Conservation (phyloP, 1,284 basidiomycete genomes). For the Coniferiporia sulphurascens region DNA sequence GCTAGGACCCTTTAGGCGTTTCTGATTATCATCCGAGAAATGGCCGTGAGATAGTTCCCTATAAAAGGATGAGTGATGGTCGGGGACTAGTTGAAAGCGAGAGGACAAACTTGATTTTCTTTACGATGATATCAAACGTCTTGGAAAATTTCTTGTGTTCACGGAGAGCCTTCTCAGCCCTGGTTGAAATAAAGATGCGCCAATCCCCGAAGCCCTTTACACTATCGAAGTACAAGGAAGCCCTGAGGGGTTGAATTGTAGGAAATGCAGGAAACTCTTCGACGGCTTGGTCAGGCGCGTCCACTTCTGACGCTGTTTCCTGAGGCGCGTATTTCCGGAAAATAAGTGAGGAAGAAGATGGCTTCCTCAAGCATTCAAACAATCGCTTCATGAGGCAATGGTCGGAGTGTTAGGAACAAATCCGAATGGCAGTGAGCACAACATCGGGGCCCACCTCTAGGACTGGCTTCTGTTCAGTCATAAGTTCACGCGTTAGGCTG, state of each 20-base stretch:
- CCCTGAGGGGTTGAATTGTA: slow-evolving; percentile 44
- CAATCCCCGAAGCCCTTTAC: slow-evolving; percentile 50
- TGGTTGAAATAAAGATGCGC: slow-evolving; percentile 43
- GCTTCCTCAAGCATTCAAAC: neutral
- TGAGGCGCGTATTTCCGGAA: neutral
- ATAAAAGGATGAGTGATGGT: neutral
- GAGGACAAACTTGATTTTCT: slow-evolving; percentile 50
- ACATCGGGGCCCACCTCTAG: slow-evolving; percentile 26
- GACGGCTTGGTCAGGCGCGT: slow-evolving; percentile 15
- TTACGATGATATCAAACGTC: slow-evolving; percentile 44
- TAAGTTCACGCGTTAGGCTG: slow-evolving; percentile 22
- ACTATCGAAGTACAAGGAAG: slow-evolving; percentile 30
- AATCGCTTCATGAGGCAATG: neutral
- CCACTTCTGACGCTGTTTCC: neutral
- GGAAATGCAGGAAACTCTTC: slow-evolving; percentile 31
- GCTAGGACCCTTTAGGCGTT: slow-evolving; percentile 44
- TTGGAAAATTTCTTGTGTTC: slow-evolving; percentile 36
- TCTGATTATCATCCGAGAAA: slow-evolving; percentile 66
- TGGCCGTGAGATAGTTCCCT: slow-evolving; percentile 63
- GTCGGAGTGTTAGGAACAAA: neutral
- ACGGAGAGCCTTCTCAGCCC: slow-evolving; percentile 41
- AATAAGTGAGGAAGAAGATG: neutral
- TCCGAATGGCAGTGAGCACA: neutral
- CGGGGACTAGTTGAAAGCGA: neutral
- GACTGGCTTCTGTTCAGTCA: slow-evolving; percentile 24